Base-by-base conservation (phyloP, 2,329 filamentous ascomycete genomes). In the Alternaria gaisen region DNA sequence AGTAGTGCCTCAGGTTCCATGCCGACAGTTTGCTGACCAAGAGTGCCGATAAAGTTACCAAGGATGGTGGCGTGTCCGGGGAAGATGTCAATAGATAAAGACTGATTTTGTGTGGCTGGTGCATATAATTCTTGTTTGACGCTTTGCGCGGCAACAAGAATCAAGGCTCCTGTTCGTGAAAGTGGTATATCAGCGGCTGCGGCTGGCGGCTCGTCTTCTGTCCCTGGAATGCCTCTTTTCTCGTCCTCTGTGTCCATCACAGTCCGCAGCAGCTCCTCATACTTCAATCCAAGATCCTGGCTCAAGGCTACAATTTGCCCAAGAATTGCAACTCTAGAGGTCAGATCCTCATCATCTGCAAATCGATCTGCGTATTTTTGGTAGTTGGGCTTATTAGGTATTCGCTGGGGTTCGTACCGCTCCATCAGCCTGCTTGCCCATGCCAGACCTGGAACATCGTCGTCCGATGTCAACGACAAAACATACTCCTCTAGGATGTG, bases 401-500 rank as follows among this genome's bases (percentile, higher is more conserved):
- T 83, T 70, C 84, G 87, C 56, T 87, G 84, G 0, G 91, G 91
- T 53, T 87, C 83, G 64, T 89, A 87, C 60, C 85, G 88, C 77
- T 94, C 91, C 63, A 91, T 83, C 57, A 93, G 77, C 52, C 91
- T 77, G 64, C 77, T 83, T 6, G 80, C 79, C 83, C 83, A 85
- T 3, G 81, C 80, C 48, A 85, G 72, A 6, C 83, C 83, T 1
- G 83, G 82, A 5, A 83, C 78, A 68, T 84, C 82, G 22, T 82
- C 80, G 6, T 75, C 71, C 4, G 79, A 76, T 4, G 73, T 72
- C 18, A 85, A 66, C 7, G 80, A 80, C n/a, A 86, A 88, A 62
- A 92, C 84, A 67, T 92, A 94, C 46, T 90, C 86, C 73, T 94
- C 91, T 11, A 94, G 79, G 18, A 94, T 80, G 72, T 91, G 91